Base-by-base conservation (phyloP, 1,284 basidiomycete species). In the Sparassis latifolia region DNA sequence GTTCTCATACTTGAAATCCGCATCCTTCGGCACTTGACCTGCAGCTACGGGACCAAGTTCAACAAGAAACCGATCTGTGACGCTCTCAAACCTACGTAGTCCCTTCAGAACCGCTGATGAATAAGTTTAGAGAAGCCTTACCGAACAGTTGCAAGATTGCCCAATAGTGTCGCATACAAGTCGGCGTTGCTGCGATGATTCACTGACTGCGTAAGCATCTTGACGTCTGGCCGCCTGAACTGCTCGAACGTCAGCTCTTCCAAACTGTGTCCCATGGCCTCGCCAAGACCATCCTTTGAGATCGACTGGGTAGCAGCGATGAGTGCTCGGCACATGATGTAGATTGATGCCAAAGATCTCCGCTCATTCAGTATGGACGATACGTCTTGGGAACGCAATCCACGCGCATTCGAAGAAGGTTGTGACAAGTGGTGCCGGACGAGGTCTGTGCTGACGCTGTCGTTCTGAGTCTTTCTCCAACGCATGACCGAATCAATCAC, bases 161-260 rank as follows among this genome's bases (percentile, higher is more conserved):
- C 92, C 4, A 96, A 69, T 7, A 96, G 73, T n/a, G 82, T 80
- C 3, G 91, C 84, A 66, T 88, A 90, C 12, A 95, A 65, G 49
- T 92, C 86, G 0, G 86, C 84, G 61, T 92, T 92, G 3, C 81
- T 78, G 41, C 84, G 78, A 58, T 90, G 82, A 66, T 94, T 94
- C 9, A 78, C 76, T 33, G 82, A 86, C 58, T 80, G 74, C 6
- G 77, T 69, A 12, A 82, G 66, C 28, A 82, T 65, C 58, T 84
- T 85, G 58, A 85, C 61, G 62, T 91, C 85, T 2, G 90, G 89
- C 51, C 78, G 78, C 56, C 80, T 76, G 64, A 94, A 92, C 56
- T 92, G 86, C 52, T 91, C 87, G 62, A 95, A 96, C 0, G 87
- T 91, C 39, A 84, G 86, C 58, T 90, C 85, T 63, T 96, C 93